Evolutionary conservation across 129 eudicot species (phyloP).

Genomic region (Pseudognaphalium luteoalbum): DNA sequence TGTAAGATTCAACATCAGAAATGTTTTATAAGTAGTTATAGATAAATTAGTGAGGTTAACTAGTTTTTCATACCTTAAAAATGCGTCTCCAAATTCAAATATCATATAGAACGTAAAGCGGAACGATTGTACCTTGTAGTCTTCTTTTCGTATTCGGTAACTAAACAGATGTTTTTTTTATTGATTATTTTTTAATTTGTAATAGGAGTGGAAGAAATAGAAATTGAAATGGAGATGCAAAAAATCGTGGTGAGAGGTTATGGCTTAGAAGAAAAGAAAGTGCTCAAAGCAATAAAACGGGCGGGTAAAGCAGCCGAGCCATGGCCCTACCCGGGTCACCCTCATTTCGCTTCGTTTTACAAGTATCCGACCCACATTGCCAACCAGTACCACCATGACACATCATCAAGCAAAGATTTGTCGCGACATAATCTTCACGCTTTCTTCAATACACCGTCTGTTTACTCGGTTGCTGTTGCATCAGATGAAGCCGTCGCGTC

Average conservation of each 20-base stretch:
- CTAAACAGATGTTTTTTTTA: too few species aligned
- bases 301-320: slow-evolving; percentile 76
- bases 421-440: slow-evolving; percentile 47
- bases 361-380: slow-evolving; percentile 59
- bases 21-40: too few species aligned
- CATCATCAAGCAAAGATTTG: slow-evolving; percentile 35
- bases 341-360: slow-evolving; percentile 64
- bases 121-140: too few species aligned
- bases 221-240: slow-evolving; percentile 69
- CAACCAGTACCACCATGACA: slow-evolving; percentile 49
- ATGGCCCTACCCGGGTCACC: slow-evolving; percentile 62
- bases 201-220: slow-evolving; percentile 63
- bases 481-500: slow-evolving; percentile 74
- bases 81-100: too few species aligned
- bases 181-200: too few species aligned
- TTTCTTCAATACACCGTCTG: slow-evolving; percentile 66
- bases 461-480: slow-evolving; percentile 61
- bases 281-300: slow-evolving; percentile 64
- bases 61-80: too few species aligned
- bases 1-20: too few species aligned
- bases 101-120: too few species aligned
- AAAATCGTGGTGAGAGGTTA: slow-evolving; percentile 63
- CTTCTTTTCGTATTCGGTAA: neutral
- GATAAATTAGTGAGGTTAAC: too few species aligned
- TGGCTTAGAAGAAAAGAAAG: slow-evolving; percentile 53